These are phyloP conservation scores for Thelonectria discophora DNA, from an alignment of 2,329 filamentous ascomycete species.

Conservation along the genomic window DNA sequence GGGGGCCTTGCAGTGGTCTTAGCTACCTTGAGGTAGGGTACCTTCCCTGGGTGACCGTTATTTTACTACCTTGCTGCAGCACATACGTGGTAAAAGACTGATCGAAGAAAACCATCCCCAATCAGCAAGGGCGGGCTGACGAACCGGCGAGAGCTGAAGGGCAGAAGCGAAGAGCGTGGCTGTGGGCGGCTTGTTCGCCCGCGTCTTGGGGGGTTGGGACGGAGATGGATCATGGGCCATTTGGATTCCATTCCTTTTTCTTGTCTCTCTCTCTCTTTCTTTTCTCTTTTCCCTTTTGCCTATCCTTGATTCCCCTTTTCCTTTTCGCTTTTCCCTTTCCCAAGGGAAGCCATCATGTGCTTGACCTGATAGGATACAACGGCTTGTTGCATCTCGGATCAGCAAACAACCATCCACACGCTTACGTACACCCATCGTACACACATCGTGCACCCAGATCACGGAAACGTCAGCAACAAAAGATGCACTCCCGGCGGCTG, in stretches of 20 bases:
- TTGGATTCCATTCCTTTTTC: neutral
- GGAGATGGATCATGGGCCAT: neutral
- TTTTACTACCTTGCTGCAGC: no score
- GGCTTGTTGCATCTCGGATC: no score
- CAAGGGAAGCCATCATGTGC: neutral
- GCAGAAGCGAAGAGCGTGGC: neutral
- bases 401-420: neutral
- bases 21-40: no score
- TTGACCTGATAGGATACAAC: neutral
- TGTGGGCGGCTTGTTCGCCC: neutral
- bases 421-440: neutral
- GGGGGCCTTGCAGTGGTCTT: no score
- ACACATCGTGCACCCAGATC: no score
- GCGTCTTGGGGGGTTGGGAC: neutral
- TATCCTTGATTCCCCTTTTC: no score
- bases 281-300: neutral
- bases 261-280: neutral
- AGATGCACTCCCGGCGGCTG: constrained; percentile 1
- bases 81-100: no score
- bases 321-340: neutral
- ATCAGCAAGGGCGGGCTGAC: no score
- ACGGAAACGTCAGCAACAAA: no score
- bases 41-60: no score
- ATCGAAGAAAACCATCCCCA: no score
- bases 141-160: neutral